Conservation (phyloP, 768 basidiomycete genomes). For the Neoboletus subvelutipes region DNA sequence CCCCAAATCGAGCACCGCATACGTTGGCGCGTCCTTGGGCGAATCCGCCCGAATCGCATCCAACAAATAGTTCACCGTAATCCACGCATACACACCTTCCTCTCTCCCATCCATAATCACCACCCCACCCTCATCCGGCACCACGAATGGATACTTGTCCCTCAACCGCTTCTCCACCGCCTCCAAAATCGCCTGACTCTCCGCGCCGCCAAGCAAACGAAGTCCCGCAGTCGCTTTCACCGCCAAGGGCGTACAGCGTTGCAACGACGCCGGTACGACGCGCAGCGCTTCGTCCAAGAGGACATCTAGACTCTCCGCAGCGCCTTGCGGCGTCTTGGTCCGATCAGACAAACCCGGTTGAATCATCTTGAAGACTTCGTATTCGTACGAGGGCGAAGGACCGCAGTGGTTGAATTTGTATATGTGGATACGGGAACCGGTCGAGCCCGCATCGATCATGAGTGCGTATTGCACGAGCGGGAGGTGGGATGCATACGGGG, state of each 20-base stretch:
- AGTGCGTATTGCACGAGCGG: conserved; percentile 87
- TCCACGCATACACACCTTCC: conserved; percentile 99
- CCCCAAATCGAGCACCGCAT: conserved; percentile 93
- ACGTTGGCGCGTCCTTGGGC: conserved; percentile 49
- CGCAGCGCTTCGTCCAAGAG: conserved; percentile 78
- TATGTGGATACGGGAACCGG: conserved; percentile 94
- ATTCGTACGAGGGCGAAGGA: conserved; percentile 75
- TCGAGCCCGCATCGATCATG: conserved; percentile 98
- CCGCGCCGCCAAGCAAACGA: conserved; percentile 59
- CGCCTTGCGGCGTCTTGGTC: conserved; percentile 56
- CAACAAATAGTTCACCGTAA: conserved; percentile 93
- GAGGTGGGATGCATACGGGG: conserved; percentile 45
- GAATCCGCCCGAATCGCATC: conserved; percentile 63
- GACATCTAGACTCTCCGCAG: conserved; percentile 75
- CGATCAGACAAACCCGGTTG: conserved; percentile 78
- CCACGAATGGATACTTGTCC: conserved; percentile 63
- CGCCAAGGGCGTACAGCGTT: conserved; percentile 77
- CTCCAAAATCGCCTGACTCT: conserved; percentile 69
- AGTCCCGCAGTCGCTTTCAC: conserved; percentile 94
- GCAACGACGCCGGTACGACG: conserved; percentile 67
- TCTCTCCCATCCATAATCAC: conserved; percentile 94
- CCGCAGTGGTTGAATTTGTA: conserved; percentile 97
- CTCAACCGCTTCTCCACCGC: conserved; percentile 66
- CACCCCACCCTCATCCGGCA: conserved; percentile 64
- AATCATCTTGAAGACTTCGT: conserved; percentile 86